Evolutionary conservation across 176 grass and related monocot species (phyloP).

Genomic region (Stipa capillata): DNA sequence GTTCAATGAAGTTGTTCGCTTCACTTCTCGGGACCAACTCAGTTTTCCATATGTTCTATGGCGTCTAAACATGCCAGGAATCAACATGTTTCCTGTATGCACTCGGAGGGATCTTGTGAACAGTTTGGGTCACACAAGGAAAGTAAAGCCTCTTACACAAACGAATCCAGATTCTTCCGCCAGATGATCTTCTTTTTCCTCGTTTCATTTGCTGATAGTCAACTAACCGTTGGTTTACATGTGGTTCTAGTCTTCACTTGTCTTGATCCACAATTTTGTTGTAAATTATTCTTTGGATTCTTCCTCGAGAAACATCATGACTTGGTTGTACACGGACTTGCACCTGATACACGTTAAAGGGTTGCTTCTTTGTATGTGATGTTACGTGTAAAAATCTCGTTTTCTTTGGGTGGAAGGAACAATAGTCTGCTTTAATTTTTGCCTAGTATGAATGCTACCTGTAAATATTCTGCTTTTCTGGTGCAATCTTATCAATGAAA

Average conservation of each 20-base stretch:
- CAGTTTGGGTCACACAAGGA: slow-evolving; percentile 76
- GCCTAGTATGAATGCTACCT: neutral
- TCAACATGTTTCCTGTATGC: slow-evolving; percentile 89
- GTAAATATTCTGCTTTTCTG: no score
- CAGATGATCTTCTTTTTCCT: neutral
- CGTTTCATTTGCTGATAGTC: neutral
- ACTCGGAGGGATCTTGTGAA: slow-evolving; percentile 90
- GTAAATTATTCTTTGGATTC: slow-evolving; percentile 42
- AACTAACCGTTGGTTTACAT: slow-evolving; percentile 35
- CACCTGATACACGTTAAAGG: slow-evolving; percentile 5
- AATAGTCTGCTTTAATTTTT: neutral
- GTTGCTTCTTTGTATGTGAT: neutral
- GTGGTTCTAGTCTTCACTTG: neutral
- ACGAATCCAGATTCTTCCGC: slow-evolving; percentile 28
- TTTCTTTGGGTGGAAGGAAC: neutral
- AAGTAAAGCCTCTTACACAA: slow-evolving; percentile 65
- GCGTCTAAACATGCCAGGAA: slow-evolving; percentile 54
- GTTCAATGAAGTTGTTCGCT: slow-evolving; percentile 95
- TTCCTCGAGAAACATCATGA: neutral
- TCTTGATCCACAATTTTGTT: slow-evolving; percentile 42
- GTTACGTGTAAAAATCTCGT: slow-evolving; percentile 28
- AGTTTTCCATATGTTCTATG: slow-evolving; percentile 89
- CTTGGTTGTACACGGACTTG: slow-evolving; percentile 13
- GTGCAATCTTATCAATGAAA: no score
- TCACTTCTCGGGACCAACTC: slow-evolving; percentile 94